A percentile compares a stretch with the other conserved stretches of the same genome.
Conservation (phyloP, 306 rosid species). For the Lablab purpureus region DNA sequence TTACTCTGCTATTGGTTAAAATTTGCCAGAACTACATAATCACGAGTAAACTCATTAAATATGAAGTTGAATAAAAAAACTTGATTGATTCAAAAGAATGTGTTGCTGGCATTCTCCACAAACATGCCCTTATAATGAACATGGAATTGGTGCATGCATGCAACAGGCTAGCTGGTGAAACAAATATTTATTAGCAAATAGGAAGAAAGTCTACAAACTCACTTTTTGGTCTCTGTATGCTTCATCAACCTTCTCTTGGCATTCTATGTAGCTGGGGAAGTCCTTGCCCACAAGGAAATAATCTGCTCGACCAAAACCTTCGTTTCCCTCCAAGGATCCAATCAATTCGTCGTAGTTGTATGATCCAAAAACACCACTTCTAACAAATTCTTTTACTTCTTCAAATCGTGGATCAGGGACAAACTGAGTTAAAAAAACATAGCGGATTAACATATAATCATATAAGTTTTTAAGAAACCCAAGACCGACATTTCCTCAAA, state of each 20-base stretch:
- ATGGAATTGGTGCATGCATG: slow-evolving; percentile 39
- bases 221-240: slow-evolving; percentile 85
- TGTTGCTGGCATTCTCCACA: neutral
- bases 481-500: slow-evolving; percentile 32
- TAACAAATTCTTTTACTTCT: slow-evolving; percentile 82
- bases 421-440: slow-evolving; percentile 62
- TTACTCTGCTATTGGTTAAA: neutral
- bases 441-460: slow-evolving; percentile 41
- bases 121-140: neutral
- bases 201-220: slow-evolving; percentile 40
- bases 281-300: slow-evolving; percentile 98
- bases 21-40: neutral
- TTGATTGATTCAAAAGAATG: neutral
- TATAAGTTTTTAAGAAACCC: slow-evolving; percentile 1
- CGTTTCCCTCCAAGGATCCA: slow-evolving; percentile 91
- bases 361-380: slow-evolving; percentile 88
- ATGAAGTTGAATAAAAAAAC: neutral
- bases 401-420: slow-evolving; percentile 93
- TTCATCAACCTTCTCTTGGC: slow-evolving; percentile 90
- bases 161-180: slow-evolving; percentile 25
- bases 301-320: slow-evolving; percentile 94
- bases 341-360: slow-evolving; percentile 78
- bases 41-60: neutral
- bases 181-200: slow-evolving; percentile 40
- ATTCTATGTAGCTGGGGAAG: slow-evolving; percentile 97